phyloP scores from a whole-genome alignment of 257 asterid species.

The Scutellaria baicalensis region DNA sequence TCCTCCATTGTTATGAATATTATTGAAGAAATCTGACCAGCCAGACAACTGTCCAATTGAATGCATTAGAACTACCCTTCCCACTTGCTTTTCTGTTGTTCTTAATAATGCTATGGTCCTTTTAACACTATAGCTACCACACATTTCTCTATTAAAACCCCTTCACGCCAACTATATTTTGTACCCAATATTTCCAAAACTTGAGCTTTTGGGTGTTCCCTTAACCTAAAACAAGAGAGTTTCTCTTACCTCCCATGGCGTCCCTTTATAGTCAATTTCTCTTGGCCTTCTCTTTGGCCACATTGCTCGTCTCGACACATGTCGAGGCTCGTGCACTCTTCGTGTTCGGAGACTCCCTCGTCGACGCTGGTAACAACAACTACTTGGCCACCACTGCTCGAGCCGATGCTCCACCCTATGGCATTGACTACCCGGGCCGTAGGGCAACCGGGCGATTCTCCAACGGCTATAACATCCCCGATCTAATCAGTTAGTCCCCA shows the following conservation, averaged over 20 bases:
- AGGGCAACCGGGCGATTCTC: slow-evolving; percentile 59
- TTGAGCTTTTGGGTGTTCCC: not conserved
- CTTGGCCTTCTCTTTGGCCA: slow-evolving; percentile 4
- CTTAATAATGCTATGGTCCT: not conserved
- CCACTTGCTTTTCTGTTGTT: slow-evolving; percentile 22
- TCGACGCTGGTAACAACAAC: slow-evolving; percentile 62
- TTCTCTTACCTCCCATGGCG: slow-evolving; percentile 11
- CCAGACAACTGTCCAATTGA: slow-evolving; percentile 35
- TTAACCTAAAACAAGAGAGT: not conserved
- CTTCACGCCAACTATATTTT: not conserved
- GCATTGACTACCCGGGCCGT: slow-evolving; percentile 50
- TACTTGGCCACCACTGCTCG: slow-evolving; percentile 54
- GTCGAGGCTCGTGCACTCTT: slow-evolving; percentile 41
- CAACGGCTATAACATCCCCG: slow-evolving; percentile 57
- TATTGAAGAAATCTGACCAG: slow-evolving; percentile 19
- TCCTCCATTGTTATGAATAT: slow-evolving; percentile 8
- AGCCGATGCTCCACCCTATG: slow-evolving; percentile 58
- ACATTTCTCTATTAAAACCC: not conserved
- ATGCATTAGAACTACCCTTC: slow-evolving; percentile 21
- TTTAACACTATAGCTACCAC: not conserved
- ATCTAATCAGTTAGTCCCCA: slow-evolving; percentile 46
- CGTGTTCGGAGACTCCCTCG: slow-evolving; percentile 62
- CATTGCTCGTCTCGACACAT: not conserved
- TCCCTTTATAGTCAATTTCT: slow-evolving; percentile 4
- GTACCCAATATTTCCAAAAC: not conserved